These are phyloP conservation scores for Spinacia oleracea DNA, from an alignment of 179 eudicot genomes.

Conservation along the genomic window DNA sequence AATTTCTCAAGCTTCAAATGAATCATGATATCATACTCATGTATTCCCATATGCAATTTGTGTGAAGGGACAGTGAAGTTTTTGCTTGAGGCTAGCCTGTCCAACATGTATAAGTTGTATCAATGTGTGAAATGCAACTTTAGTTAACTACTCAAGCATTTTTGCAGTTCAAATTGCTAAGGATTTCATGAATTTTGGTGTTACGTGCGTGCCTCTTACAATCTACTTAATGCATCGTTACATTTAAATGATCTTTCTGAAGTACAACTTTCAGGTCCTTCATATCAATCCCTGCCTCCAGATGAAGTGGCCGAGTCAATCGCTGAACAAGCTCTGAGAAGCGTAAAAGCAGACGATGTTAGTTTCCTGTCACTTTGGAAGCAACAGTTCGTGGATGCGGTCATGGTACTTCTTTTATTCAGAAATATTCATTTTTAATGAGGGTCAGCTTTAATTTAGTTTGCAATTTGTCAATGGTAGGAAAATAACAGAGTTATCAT, in stretches of 20 bases:
- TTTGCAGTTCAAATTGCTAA: background rate
- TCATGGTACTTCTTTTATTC: constrained; percentile 46
- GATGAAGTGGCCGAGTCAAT: constrained; percentile 44
- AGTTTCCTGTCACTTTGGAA: constrained; percentile 57
- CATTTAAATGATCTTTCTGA: constrained; percentile 11
- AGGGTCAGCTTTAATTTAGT: too few relatives aligned
- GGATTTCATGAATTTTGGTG: background rate
- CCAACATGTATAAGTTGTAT: background rate
- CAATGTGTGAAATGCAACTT: background rate
- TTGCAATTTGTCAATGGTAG: too few relatives aligned
- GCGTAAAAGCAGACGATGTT: constrained; percentile 22
- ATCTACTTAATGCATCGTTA: constrained; percentile 10
- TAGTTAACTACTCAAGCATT: background rate
- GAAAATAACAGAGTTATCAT: too few relatives aligned
- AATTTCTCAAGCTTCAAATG: background rate
- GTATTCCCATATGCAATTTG: background rate
- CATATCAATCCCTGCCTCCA: constrained; percentile 45
- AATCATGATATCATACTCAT: background rate
- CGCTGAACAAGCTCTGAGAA: constrained; percentile 25
- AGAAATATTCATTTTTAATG: background rate
- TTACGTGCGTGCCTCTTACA: background rate
- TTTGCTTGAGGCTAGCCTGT: background rate
- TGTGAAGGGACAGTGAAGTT: background rate
- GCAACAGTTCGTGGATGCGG: constrained; percentile 70
- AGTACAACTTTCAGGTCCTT: constrained; percentile 40